phyloP scores from a whole-genome alignment of 345 rosid species.

The Sonneratia caseolaris region DNA sequence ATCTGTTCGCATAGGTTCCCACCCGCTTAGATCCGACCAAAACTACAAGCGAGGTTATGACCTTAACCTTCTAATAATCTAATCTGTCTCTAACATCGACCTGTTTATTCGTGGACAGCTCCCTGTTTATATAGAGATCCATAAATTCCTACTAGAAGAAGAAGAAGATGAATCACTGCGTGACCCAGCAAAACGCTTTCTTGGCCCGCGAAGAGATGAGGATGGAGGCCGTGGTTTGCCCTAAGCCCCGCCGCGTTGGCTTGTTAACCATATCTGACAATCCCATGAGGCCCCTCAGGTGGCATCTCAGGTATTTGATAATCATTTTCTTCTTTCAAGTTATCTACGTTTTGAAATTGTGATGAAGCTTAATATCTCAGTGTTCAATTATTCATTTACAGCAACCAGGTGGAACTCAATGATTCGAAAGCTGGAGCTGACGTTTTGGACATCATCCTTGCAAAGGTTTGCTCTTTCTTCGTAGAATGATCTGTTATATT shows the following conservation, averaged over 20 bases:
- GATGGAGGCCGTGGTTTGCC: slow-evolving; percentile 50
- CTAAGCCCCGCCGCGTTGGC: slow-evolving; percentile 66
- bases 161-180: slow-evolving; percentile 53
- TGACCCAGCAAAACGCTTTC: slow-evolving; percentile 39
- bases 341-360: neutral
- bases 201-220: slow-evolving; percentile 45
- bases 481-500: neutral
- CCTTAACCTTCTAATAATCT: neutral
- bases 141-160: neutral
- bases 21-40: neutral
- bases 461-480: slow-evolving; percentile 34
- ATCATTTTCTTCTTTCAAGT: neutral
- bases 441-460: slow-evolving; percentile 62
- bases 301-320: slow-evolving; percentile 38
- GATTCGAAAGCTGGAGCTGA: slow-evolving; percentile 56
- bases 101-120: neutral
- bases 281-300: slow-evolving; percentile 43
- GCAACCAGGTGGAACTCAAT: slow-evolving; percentile 55
- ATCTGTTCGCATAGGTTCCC: slow-evolving; percentile 4
- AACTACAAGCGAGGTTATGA: neutral
- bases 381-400: slow-evolving; percentile 16
- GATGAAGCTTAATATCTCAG: neutral
- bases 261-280: slow-evolving; percentile 22
- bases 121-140: neutral
- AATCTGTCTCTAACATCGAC: neutral